Evolutionary conservation across 345 rosid species (phyloP).

Genomic region (Viola odorata): DNA sequence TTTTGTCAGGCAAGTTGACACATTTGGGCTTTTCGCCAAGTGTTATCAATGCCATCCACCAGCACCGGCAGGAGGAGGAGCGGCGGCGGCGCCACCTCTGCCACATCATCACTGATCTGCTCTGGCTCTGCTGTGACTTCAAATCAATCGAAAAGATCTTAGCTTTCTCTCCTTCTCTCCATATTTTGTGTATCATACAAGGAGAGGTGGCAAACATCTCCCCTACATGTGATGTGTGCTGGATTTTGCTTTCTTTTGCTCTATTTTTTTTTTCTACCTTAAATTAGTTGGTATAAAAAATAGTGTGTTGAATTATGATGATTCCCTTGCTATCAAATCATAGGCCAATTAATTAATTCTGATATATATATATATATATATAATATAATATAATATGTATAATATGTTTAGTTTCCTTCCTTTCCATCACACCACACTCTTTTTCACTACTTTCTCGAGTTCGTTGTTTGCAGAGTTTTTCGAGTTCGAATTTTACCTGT

Average conservation of each 20-base stretch:
- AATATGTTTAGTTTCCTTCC: constrained; percentile 6
- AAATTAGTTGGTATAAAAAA: constrained; percentile 33
- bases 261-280: constrained; percentile 11
- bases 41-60: constrained; percentile 97
- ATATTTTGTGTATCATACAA: constrained; percentile 58
- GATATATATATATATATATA: constrained; percentile 8
- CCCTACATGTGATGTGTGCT: constrained; percentile 58
- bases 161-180: constrained; percentile 11
- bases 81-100: constrained; percentile 17
- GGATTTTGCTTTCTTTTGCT: constrained; percentile 19
- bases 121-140: background rate
- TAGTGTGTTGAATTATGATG: constrained; percentile 50
- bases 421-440: background rate
- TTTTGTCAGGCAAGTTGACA: constrained; percentile 75
- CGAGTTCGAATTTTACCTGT: too few relatives aligned
- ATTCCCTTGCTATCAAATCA: constrained; percentile 40
- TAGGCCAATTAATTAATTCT: constrained; percentile 27
- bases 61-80: constrained; percentile 23
- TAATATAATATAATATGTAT: too few relatives aligned
- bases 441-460: background rate
- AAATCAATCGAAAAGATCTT: background rate
- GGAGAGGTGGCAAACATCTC: constrained; percentile 34
- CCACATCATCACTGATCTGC: constrained; percentile 36
- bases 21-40: constrained; percentile 92
- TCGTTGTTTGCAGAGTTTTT: constrained; percentile 11